Evolutionary conservation across 1,284 basidiomycete genomes (phyloP), one percentile per base, ranked within the genome.

Genomic region (Polyporus tsugae): DNA sequence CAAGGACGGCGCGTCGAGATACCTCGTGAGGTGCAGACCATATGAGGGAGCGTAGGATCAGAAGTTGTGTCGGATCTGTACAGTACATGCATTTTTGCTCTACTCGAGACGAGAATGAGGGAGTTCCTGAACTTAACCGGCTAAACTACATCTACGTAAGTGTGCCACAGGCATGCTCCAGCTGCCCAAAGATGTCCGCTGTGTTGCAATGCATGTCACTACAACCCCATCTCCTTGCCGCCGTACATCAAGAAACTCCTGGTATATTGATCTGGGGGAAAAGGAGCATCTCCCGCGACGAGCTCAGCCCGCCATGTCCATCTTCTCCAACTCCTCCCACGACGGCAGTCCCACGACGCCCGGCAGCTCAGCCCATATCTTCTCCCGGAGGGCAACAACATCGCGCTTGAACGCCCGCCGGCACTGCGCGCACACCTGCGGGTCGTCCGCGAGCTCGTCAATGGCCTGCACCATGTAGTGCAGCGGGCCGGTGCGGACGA

Each of bases 381-480:
- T 77, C 69, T 82, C 76, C 38, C 87, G 79, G 33, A 83, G 76
- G 5, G 71, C 65, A 9, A 78, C 73, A 4, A 84, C 84, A 59
- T 88, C 83, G 42, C 76, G 71, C 19, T 78, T 75, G 74, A 88
- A 89, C 4, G 76, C 75, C 29, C 78, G 77, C 25, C 83, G 80
- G 75, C 88, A 88, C n/a, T 72, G 62, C 4, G 59, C 70, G 73
- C 88, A 89, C 13, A 86, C 74, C 15, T 75, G 74, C 6, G 81
- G 80, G 49, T 83, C 77, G 2, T 77, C 75, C 19, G 77, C 74
- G 4, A 86, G 77, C 66, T 84, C 81, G 33, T 82, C 75, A 38
- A 83, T 79, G 6, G 84, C 85, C 70, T 88, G 87, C 9, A 80
- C 74, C 79, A 87, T 87, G 74, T 84, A 88, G 71, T 87, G 84